A percentile compares a stretch with the other conserved stretches of the same genome.
These are phyloP conservation scores for Coniochaeta ligniaria DNA, from an alignment of 2,329 filamentous ascomycete genomes.

Conservation along the genomic window DNA sequence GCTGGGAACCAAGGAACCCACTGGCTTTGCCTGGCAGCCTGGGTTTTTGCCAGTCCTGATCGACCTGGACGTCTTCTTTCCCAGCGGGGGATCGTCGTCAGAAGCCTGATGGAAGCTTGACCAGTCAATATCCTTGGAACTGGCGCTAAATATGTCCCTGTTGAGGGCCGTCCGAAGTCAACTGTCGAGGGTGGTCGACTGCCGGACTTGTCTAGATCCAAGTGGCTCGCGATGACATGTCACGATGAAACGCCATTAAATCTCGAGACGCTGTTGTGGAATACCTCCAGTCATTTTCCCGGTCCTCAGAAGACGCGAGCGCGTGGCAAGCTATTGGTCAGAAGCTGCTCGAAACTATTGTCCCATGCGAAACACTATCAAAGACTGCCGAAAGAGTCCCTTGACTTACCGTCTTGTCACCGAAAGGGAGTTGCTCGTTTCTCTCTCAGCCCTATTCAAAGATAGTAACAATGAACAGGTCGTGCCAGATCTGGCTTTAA, in stretches of 20 bases:
- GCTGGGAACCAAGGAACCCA: neutral
- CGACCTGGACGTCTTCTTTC: neutral
- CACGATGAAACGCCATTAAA: neutral
- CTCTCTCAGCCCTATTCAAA: neutral
- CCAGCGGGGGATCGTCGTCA: constrained; percentile 1
- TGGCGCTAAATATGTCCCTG: neutral
- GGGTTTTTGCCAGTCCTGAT: neutral
- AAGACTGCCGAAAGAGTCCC: constrained; percentile 1
- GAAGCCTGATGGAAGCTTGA: constrained; percentile 1
- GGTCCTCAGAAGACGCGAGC: constrained; percentile 6
- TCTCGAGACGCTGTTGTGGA: constrained; percentile 3
- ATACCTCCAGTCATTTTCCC: constrained; percentile 3
- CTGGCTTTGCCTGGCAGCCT: neutral
- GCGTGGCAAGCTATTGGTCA: constrained; percentile 19
- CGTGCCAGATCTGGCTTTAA: neutral
- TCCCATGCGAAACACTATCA: constrained; percentile 9
- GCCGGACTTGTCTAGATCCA: neutral
- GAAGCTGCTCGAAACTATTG: constrained; percentile 12
- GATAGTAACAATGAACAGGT: neutral
- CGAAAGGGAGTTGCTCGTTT: no score
- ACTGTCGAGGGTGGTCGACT: neutral
- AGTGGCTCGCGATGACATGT: neutral
- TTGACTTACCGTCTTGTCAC: neutral
- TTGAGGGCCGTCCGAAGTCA: neutral
- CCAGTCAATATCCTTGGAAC: neutral